phyloP scores from a whole-genome alignment of 2,329 filamentous ascomycete genomes.

The Aaosphaeria arxii region DNA sequence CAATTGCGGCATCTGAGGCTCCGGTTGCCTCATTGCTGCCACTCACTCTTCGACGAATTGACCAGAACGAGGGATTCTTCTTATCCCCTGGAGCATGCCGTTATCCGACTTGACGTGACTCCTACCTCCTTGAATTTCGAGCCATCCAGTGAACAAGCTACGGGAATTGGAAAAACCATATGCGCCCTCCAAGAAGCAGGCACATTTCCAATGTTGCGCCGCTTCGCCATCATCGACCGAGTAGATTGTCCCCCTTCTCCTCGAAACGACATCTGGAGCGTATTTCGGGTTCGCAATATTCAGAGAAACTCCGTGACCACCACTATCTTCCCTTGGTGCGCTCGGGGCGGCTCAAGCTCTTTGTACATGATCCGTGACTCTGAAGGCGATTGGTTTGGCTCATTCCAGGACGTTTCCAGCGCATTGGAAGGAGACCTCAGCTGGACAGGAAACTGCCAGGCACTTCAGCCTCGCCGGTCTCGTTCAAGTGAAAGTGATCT shows the following conservation, averaged over 20 bases:
- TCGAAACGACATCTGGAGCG: constrained; percentile 9
- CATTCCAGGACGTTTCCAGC: constrained; percentile 5
- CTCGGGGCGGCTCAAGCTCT: constrained; percentile 11
- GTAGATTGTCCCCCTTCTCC: constrained; percentile 3
- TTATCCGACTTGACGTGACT: neutral
- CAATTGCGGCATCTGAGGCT: too few relatives aligned
- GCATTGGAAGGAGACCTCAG: constrained; percentile 4
- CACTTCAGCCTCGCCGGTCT: neutral
- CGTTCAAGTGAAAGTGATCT: too few relatives aligned
- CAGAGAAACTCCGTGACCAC: constrained; percentile 1
- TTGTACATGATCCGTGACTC: constrained; percentile 12
- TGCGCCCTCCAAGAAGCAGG: too few relatives aligned
- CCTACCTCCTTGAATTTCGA: too few relatives aligned
- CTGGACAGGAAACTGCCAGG: constrained; percentile 2
- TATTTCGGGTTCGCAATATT: constrained; percentile 8
- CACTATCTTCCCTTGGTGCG: constrained; percentile 10
- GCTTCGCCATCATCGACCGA: constrained; percentile 9
- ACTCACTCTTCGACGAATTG: too few relatives aligned
- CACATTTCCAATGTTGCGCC: neutral
- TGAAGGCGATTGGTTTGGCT: constrained; percentile 11
- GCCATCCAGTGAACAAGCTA: too few relatives aligned
- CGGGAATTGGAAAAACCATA: too few relatives aligned
- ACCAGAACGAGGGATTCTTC: too few relatives aligned
- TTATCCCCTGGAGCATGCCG: neutral
- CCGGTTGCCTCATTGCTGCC: too few relatives aligned